phyloP scores from a whole-genome alignment of 257 asterid genomes.

The Fraxinus americana region DNA sequence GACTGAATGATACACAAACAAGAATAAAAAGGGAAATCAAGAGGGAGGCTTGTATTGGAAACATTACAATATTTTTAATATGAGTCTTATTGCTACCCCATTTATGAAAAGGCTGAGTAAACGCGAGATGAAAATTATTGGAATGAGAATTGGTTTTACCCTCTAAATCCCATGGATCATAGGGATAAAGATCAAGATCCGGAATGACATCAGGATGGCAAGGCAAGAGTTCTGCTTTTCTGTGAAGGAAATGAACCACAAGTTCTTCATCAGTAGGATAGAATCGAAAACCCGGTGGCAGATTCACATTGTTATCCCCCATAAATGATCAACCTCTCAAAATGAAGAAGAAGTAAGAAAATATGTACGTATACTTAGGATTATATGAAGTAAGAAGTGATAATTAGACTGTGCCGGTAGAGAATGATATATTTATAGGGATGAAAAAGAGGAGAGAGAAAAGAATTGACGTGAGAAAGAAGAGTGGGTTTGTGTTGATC shows the following conservation, averaged over 20 bases:
- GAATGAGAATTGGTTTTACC: slow-evolving; percentile 37
- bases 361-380: background rate
- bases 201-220: slow-evolving; percentile 96
- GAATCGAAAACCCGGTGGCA: slow-evolving; percentile 95
- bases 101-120: too few species aligned
- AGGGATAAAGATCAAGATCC: slow-evolving; percentile 87
- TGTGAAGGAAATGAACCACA: slow-evolving; percentile 93
- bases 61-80: too few species aligned
- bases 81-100: too few species aligned
- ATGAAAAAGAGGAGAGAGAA: background rate
- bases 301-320: slow-evolving; percentile 45
- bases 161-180: slow-evolving; percentile 93
- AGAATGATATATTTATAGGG: background rate
- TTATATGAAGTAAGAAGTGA: background rate
- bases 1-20: too few species aligned
- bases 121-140: too few species aligned
- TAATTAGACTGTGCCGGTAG: background rate
- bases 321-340: slow-evolving; percentile 26
- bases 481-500: background rate
- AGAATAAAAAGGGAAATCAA: too few species aligned
- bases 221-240: slow-evolving; percentile 78
- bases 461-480: background rate
- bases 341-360: background rate
- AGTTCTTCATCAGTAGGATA: slow-evolving; percentile 92
- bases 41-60: too few species aligned